Conservation (phyloP, 1,284 basidiomycete genomes). For the Boletus smithii region DNA sequence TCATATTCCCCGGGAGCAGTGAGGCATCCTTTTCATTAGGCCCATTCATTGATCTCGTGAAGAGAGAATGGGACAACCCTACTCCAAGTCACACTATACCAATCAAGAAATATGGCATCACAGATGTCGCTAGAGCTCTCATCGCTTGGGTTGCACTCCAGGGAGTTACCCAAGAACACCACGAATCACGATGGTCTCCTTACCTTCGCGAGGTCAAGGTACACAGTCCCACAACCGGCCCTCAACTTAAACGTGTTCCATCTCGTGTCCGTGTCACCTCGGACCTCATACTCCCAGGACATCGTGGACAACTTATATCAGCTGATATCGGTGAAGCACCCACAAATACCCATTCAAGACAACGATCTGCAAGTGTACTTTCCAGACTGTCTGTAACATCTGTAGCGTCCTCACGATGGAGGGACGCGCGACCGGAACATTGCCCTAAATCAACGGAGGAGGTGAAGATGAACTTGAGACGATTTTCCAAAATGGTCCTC, state of each 20-base stretch:
- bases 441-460: slow-evolving; percentile 44
- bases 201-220: slow-evolving; percentile 64
- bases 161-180: slow-evolving; percentile 73
- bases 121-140: slow-evolving; percentile 62
- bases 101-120: slow-evolving; percentile 56
- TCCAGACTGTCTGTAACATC: slow-evolving; percentile 32
- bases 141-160: slow-evolving; percentile 76
- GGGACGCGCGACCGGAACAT: slow-evolving; percentile 27
- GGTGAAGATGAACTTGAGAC: slow-evolving; percentile 63
- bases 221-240: slow-evolving; percentile 40
- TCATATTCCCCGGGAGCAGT: slow-evolving; percentile 69
- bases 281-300: slow-evolving; percentile 60
- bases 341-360: slow-evolving; percentile 26
- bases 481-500: slow-evolving; percentile 74
- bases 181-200: slow-evolving; percentile 65
- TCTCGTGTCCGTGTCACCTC: slow-evolving; percentile 67
- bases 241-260: slow-evolving; percentile 35
- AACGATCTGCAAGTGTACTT: slow-evolving; percentile 28
- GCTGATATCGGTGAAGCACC: slow-evolving; percentile 67
- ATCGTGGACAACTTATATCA: slow-evolving; percentile 63
- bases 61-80: slow-evolving; percentile 65
- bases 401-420: slow-evolving; percentile 29
- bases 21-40: slow-evolving; percentile 76
- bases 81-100: slow-evolving; percentile 52
- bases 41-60: slow-evolving; percentile 72